These are phyloP conservation scores for Ceratobasidium sp. DNA, from an alignment of 1,284 basidiomycete genomes.

Conservation along the genomic window DNA sequence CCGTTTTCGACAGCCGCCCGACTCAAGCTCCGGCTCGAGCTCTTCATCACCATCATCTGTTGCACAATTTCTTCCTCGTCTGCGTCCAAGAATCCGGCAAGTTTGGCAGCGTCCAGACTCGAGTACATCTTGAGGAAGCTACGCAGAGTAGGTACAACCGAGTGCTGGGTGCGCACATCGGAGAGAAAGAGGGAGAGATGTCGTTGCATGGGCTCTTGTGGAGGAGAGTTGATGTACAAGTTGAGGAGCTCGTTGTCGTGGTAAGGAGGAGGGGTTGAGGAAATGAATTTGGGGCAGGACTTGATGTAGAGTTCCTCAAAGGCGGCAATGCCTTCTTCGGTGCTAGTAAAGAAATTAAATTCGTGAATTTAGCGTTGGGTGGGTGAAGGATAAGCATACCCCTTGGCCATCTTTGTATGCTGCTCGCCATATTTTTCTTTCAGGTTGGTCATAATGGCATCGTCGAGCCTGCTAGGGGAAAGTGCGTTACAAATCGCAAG, in stretches of 20 bases:
- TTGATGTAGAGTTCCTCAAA: conserved; percentile 96
- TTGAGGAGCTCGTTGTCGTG: conserved; percentile 76
- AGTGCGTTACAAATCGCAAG: conserved; percentile 93
- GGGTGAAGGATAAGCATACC: conserved; percentile 55
- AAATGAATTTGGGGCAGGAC: conserved; percentile 96
- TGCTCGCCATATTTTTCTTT: conserved; percentile 95
- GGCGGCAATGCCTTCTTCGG: conserved; percentile 73
- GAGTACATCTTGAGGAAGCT: conserved; percentile 97
- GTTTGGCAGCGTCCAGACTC: conserved; percentile 88
- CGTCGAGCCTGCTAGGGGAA: conserved; percentile 88
- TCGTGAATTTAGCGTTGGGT: not conserved
- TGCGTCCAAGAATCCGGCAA: conserved; percentile 80
- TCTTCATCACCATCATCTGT: conserved; percentile 97
- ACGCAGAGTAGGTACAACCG: conserved; percentile 78
- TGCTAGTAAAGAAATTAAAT: conserved; percentile 50
- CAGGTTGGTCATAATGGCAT: conserved; percentile 91
- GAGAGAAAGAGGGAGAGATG: conserved; percentile 85
- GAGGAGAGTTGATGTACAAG: conserved; percentile 57
- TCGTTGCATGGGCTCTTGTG: conserved; percentile 78
- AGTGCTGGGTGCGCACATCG: conserved; percentile 76
- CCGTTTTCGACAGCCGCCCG: conserved; percentile 60
- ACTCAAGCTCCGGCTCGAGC: conserved; percentile 76
- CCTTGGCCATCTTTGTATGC: conserved; percentile 81
- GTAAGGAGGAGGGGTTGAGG: conserved; percentile 91
- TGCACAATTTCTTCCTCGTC: conserved; percentile 91